Evolutionary conservation across 306 rosid species (phyloP).

Genomic region (Cicer chorassanicum): DNA sequence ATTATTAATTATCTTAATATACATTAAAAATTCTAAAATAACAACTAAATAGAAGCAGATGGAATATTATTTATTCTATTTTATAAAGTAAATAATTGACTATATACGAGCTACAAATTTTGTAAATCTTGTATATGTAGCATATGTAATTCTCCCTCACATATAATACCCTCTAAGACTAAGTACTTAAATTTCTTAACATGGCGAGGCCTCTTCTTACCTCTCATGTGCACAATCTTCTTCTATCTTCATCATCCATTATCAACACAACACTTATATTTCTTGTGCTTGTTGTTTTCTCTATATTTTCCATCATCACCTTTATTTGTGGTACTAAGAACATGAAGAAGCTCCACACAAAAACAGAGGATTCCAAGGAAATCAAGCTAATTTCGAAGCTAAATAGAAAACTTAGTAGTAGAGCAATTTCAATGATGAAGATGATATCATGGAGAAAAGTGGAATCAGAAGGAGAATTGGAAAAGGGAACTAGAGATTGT

Average conservation of each 20-base stretch:
- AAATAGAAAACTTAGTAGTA: constrained; percentile 48
- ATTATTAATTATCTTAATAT: too few species aligned
- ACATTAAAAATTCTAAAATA: too few species aligned
- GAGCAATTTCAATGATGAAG: constrained; percentile 61
- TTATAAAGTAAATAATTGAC: too few species aligned
- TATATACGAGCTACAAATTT: neutral
- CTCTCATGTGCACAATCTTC: constrained; percentile 31
- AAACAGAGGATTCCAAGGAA: constrained; percentile 31
- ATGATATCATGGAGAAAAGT: constrained; percentile 63
- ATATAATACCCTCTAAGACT: neutral
- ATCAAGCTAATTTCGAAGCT: constrained; percentile 47
- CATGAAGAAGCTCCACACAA: constrained; percentile 40
- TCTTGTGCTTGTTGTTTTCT: constrained; percentile 11
- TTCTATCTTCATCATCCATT: constrained; percentile 33
- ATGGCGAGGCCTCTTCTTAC: constrained; percentile 52
- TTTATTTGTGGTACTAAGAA: constrained; percentile 53
- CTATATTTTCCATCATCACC: constrained; percentile 41
- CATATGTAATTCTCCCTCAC: constrained; percentile 10
- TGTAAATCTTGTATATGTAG: neutral
- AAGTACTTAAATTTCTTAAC: constrained; percentile 17
- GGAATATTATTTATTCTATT: too few species aligned
- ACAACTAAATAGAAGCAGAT: too few species aligned
- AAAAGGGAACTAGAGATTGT: neutral
- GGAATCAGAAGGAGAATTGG: constrained; percentile 43
- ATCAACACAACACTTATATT: constrained; percentile 39